A percentile compares a stretch with the other conserved stretches of the same genome.
phyloP scores from a whole-genome alignment of 129 eudicot species.

The Tagetes erecta region DNA sequence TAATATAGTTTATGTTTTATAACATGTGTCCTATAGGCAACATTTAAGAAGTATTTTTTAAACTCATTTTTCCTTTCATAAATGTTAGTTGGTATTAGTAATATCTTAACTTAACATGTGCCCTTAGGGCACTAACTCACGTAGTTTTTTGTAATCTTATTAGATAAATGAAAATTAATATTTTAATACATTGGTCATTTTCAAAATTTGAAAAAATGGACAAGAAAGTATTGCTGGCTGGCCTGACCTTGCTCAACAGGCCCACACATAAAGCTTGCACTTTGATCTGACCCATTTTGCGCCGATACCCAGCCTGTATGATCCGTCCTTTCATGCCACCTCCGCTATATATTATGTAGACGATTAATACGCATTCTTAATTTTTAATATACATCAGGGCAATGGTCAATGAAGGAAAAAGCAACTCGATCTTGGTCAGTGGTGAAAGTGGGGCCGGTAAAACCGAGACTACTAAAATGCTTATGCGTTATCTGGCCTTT shows the following conservation, averaged over 20 bases:
- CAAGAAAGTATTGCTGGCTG: not conserved
- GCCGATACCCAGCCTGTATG: not conserved
- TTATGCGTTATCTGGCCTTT: constrained; percentile 95
- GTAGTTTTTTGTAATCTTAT: not conserved
- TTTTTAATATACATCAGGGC: constrained; percentile 54
- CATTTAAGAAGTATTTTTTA: not conserved
- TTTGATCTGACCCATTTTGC: not conserved
- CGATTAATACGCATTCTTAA: constrained; percentile 24
- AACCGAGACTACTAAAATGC: constrained; percentile 99
- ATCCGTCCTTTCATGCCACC: not conserved
- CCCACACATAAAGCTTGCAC: not conserved
- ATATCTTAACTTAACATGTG: not conserved
- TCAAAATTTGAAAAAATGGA: not conserved
- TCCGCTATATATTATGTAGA: not conserved
- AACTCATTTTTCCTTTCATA: not conserved
- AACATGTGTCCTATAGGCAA: not conserved
- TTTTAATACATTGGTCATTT: not conserved
- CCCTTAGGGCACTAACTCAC: not conserved
- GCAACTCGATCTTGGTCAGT: constrained; percentile 94
- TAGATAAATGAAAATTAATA: not conserved
- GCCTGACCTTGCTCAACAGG: not conserved
- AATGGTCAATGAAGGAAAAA: constrained; percentile 85
- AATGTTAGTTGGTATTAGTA: not conserved
- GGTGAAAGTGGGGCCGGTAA: constrained; percentile 99
- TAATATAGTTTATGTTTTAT: not conserved